Conservation (phyloP, 1,284 basidiomycete genomes). For the Malassezia psittaci region DNA sequence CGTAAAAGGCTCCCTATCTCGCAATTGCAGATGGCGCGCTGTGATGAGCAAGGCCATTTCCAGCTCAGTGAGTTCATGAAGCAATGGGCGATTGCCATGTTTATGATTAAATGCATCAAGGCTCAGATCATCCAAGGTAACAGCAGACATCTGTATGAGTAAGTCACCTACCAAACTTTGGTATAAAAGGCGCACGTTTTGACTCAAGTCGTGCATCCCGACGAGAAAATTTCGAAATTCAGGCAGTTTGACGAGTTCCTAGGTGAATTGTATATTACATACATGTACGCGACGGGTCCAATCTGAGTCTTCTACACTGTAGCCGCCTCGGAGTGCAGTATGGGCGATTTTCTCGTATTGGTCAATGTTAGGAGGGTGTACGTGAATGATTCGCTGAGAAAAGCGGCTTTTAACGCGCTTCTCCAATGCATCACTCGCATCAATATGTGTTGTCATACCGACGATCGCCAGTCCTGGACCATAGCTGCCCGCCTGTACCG, state of each 20-base stretch:
- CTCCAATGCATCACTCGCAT: slow-evolving; percentile 38
- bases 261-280: not conserved
- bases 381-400: slow-evolving; percentile 37
- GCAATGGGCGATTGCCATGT: slow-evolving; percentile 7
- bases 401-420: slow-evolving; percentile 46
- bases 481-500: slow-evolving; percentile 41
- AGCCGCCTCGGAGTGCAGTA: slow-evolving; percentile 14
- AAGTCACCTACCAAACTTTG: slow-evolving; percentile 1
- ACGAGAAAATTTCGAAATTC: slow-evolving; percentile 19
- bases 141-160: slow-evolving; percentile 9
- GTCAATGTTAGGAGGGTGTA: slow-evolving; percentile 22
- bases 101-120: slow-evolving; percentile 15
- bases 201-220: slow-evolving; percentile 25
- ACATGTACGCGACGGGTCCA: slow-evolving; percentile 18
- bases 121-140: slow-evolving; percentile 13
- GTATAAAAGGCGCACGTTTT: slow-evolving; percentile 27
- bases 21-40: slow-evolving; percentile 35
- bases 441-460: slow-evolving; percentile 32
- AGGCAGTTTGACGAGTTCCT: slow-evolving; percentile 14
- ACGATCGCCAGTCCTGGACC: slow-evolving; percentile 35
- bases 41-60: slow-evolving; percentile 39
- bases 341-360: slow-evolving; percentile 23
- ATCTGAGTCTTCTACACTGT: not conserved
- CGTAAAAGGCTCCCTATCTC: slow-evolving; percentile 38
- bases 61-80: slow-evolving; percentile 25